Percentiles rank a stretch among this genome's conserved stretches.
Evolutionary conservation across 345 rosid species (phyloP).

Genomic region (Iberis pinnata): DNA sequence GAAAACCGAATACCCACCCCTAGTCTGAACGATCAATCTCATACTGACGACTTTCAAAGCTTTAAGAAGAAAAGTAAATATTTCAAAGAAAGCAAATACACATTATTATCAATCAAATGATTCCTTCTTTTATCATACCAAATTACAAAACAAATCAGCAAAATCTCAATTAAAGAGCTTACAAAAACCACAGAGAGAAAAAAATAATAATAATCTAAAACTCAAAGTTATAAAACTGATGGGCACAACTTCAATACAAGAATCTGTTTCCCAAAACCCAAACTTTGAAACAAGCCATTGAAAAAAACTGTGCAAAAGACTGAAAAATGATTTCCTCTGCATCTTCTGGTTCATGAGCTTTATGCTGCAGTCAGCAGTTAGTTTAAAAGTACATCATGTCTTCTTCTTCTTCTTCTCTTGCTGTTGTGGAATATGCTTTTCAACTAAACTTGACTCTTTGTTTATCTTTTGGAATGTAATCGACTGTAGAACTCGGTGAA

Average conservation of each 20-base stretch:
- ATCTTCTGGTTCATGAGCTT: constrained; percentile 10
- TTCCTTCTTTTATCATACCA: constrained; percentile 23
- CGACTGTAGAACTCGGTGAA: constrained; percentile 88
- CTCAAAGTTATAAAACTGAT: constrained; percentile 14
- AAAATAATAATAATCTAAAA: constrained; percentile 9
- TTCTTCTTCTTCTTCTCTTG: constrained; percentile 15
- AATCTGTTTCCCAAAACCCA: constrained; percentile 20
- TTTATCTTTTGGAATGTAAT: constrained; percentile 40
- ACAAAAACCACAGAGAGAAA: constrained; percentile 11
- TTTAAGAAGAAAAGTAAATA: no score
- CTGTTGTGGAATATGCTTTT: constrained; percentile 22
- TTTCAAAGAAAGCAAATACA: no score
- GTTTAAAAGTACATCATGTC: constrained; percentile 21
- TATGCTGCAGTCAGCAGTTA: constrained; percentile 29
- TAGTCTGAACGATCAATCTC: no score
- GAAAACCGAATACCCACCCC: no score
- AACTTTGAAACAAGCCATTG: constrained; percentile 17
- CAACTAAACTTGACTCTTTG: constrained; percentile 14
- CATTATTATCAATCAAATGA: not conserved
- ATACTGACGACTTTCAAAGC: no score
- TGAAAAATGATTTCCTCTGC: constrained; percentile 8
- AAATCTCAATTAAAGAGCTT: constrained; percentile 9
- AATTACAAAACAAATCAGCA: constrained; percentile 22
- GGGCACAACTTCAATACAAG: constrained; percentile 20
- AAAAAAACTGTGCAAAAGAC: no score